These are phyloP conservation scores for Ganoderma sp. DNA, from an alignment of 1,284 basidiomycete genomes.

Conservation along the genomic window DNA sequence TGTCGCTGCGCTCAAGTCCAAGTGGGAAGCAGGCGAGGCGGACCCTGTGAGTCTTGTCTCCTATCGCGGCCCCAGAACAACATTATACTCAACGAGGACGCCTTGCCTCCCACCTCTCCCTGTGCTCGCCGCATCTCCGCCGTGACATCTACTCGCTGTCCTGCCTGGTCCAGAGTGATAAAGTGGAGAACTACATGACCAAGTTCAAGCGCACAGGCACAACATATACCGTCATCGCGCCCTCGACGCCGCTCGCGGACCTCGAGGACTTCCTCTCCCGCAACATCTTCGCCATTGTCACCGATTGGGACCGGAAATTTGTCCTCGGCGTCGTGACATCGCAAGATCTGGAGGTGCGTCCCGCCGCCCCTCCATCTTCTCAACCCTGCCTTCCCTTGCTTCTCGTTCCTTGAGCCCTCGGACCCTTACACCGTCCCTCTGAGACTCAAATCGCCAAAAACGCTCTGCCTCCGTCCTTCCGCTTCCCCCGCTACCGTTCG, in stretches of 20 bases:
- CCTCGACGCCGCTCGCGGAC: constrained; percentile 75
- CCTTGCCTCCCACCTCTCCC: constrained; percentile 13
- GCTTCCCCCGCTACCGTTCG: neutral
- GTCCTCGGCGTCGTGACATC: constrained; percentile 84
- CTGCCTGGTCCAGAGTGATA: constrained; percentile 55
- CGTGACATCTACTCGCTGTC: neutral
- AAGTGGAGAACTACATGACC: constrained; percentile 71
- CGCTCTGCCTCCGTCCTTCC: neutral
- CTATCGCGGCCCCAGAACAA: constrained; percentile 3
- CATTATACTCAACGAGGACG: constrained; percentile 22
- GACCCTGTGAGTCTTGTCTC: constrained; percentile 60
- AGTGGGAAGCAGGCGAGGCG: constrained; percentile 77
- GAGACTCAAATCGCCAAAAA: neutral
- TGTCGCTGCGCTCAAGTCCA: constrained; percentile 72
- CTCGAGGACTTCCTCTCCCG: constrained; percentile 75
- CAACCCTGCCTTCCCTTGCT: neutral
- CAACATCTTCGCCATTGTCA: constrained; percentile 85
- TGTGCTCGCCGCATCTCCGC: constrained; percentile 10
- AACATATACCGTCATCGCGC: constrained; percentile 82
- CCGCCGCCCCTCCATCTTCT: neutral
- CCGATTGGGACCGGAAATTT: constrained; percentile 82
- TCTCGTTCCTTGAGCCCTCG: constrained; percentile 1
- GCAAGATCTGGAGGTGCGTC: constrained; percentile 74
- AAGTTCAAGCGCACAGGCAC: constrained; percentile 75
- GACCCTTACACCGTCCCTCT: neutral